These are phyloP conservation scores for Mycena floridula DNA, from an alignment of 768 basidiomycete species.

Conservation along the genomic window DNA sequence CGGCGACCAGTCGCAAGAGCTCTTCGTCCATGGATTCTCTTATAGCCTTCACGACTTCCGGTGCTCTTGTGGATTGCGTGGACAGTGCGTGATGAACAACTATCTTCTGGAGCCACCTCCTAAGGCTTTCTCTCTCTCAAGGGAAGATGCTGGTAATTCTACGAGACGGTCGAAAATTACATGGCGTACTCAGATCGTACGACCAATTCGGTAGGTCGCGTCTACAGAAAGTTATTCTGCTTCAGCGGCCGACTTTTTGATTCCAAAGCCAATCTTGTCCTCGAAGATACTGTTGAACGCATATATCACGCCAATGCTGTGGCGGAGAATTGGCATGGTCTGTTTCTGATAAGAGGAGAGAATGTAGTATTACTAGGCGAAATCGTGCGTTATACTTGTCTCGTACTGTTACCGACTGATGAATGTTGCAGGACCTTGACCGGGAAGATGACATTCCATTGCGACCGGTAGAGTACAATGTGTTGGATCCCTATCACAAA, in stretches of 20 bases:
- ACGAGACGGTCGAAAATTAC: conserved; percentile 92
- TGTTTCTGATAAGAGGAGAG: conserved; percentile 95
- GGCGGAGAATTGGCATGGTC: conserved; percentile 82
- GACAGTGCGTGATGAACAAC: conserved; percentile 99
- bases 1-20: no score
- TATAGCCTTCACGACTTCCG: conserved; percentile 98
- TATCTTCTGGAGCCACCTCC: no score
- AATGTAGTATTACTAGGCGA: conserved; percentile 97
- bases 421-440: conserved; percentile 76
- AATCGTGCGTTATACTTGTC: conserved; percentile 68
- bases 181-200: conserved; percentile 94
- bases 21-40: conserved; percentile 75
- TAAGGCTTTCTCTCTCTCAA: no score
- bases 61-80: conserved; percentile 97
- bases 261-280: conserved; percentile 97
- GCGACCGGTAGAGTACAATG: conserved; percentile 64
- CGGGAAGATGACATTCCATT: conserved; percentile 84
- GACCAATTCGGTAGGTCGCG: conserved; percentile 88
- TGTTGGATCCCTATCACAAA: conserved; percentile 68
- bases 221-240: neutral
- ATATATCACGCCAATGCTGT: conserved; percentile 87
- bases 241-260: conserved; percentile 2
- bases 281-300: conserved; percentile 93
- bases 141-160: conserved; percentile 99
- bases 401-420: conserved; percentile 3